Evolutionary conservation across 1,139 yeast genomes (phyloP).

Genomic region (Torulaspora globosa): DNA sequence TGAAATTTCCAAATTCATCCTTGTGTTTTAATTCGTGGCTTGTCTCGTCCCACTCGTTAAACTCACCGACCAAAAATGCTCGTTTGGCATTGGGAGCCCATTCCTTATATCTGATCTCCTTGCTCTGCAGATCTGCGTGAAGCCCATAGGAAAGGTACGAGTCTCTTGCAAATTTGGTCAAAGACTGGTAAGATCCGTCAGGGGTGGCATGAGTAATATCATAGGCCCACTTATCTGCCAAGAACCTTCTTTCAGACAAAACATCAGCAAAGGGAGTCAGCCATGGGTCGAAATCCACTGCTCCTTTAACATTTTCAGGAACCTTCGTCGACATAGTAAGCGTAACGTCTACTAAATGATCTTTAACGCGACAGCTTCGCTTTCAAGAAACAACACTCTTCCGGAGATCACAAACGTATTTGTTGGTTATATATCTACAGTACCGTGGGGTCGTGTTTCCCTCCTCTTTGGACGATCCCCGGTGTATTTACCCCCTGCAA

Average conservation of each 20-base stretch:
- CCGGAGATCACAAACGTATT: not conserved
- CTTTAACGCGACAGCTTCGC: not conserved
- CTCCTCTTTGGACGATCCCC: not conserved
- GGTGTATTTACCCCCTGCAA: not conserved
- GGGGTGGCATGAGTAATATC: conserved; percentile 32
- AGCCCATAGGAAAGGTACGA: conserved; percentile 70
- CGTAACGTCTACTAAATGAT: not conserved
- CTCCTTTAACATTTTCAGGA: conserved; percentile 49
- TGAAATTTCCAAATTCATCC: conserved; percentile 68
- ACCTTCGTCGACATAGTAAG: conserved; percentile 10
- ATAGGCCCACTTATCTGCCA: conserved; percentile 56
- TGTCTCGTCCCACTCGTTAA: conserved; percentile 72
- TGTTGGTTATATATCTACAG: not conserved
- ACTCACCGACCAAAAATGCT: conserved; percentile 83
- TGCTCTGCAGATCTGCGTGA: conserved; percentile 52
- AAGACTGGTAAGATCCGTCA: conserved; percentile 36
- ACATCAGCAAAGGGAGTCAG: conserved; percentile 71
- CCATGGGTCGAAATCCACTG: conserved; percentile 77
- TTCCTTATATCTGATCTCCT: conserved; percentile 61
- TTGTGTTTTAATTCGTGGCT: conserved; percentile 51
- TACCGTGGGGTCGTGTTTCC: not conserved
- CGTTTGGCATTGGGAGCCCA: conserved; percentile 84
- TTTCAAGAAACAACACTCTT: not conserved
- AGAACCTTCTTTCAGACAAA: conserved; percentile 49
- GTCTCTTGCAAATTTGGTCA: conserved; percentile 46